Evolutionary conservation across 768 basidiomycete species (phyloP), one percentile per base, ranked within the genome.

Genomic region (Boletus tomentosulus): DNA sequence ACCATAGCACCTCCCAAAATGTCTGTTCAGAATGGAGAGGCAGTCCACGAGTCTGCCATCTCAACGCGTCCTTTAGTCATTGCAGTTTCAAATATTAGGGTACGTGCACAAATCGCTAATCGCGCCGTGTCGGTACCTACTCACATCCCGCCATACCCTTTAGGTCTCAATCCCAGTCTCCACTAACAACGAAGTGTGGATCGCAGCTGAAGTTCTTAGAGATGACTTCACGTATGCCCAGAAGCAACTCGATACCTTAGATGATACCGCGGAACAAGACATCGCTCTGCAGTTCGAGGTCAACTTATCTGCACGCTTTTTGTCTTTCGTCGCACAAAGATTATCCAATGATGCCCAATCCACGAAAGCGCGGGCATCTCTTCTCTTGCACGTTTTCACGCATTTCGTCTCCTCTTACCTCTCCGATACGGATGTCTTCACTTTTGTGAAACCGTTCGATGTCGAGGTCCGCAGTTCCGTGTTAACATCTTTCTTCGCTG

Each of bases 161-260:
- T 59, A 93, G 91, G 71, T 96, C 57, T 86, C 89, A 57, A 85
- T 98, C 70, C 92, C 91, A 44, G 89, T 97, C 54, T 86, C 92
- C 44, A 85, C 89, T n/a, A 74, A 76, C 37, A 58, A 76, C 60
- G 84, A 93, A 71, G 84, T 92, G 71, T 97, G 95, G 94, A 91
- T 93, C 66, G 81, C 85, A 50, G 93, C 94, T 48, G 93, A 96
- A 74, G 84, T 94, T 65, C 82, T 96, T 53, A 79, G 89, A 64
- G 93, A 97, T 65, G 90, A 94, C 55, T 98, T 96, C 69, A 72
- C 78, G 52, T 82, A 91, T 70, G 70, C 78, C 51, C 82, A 83
- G 66, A 76, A 76, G 31, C 78, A 76, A 68, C 59, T 79, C 69
- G 80, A 86, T 69, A 74, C 78, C 59, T 72, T 79, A 64, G 82